Conservation (phyloP, 352 stramenopile species). For the Pythium angustatum region DNA sequence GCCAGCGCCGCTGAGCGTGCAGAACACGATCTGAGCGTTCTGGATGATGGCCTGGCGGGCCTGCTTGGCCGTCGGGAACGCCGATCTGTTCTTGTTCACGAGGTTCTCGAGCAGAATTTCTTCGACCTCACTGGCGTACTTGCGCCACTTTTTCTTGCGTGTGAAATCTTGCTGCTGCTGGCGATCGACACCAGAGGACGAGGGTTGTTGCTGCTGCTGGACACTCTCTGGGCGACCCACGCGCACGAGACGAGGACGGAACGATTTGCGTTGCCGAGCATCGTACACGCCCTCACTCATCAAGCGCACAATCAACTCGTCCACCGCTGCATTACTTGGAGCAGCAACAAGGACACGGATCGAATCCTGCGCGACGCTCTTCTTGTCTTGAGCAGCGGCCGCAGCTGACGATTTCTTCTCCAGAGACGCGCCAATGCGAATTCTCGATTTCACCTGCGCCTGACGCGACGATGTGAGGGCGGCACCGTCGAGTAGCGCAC, state of each 20-base stretch:
- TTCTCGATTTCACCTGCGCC: conserved; percentile 54
- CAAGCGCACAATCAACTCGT: conserved; percentile 73
- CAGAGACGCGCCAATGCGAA: conserved; percentile 72
- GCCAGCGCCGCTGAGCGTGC: conserved; percentile 78
- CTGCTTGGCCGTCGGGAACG: conserved; percentile 56
- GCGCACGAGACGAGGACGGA: conserved; percentile 68
- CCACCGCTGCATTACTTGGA: conserved; percentile 79
- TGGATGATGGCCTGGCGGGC: conserved; percentile 70
- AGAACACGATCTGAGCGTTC: conserved; percentile 83
- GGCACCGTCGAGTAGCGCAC: conserved; percentile 69
- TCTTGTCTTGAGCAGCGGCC: conserved; percentile 37
- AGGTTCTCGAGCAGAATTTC: conserved; percentile 70
- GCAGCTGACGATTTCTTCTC: conserved; percentile 17
- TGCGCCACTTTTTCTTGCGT: conserved; percentile 67
- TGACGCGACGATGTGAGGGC: conserved; percentile 50
- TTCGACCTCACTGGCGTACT: conserved; percentile 72
- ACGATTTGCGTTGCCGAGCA: conserved; percentile 44
- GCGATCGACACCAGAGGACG: conserved; percentile 14
- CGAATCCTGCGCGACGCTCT: conserved; percentile 54
- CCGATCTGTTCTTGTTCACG: conserved; percentile 57
- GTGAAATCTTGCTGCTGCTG: conserved; percentile 37
- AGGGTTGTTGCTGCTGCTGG: conserved; percentile 39
- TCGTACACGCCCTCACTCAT: conserved; percentile 68
- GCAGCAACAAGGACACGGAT: conserved; percentile 78
- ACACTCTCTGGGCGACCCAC: conserved; percentile 63